phyloP scores from a whole-genome alignment of 108 stramenopile genomes.

The Fragilaria crotonensis region DNA sequence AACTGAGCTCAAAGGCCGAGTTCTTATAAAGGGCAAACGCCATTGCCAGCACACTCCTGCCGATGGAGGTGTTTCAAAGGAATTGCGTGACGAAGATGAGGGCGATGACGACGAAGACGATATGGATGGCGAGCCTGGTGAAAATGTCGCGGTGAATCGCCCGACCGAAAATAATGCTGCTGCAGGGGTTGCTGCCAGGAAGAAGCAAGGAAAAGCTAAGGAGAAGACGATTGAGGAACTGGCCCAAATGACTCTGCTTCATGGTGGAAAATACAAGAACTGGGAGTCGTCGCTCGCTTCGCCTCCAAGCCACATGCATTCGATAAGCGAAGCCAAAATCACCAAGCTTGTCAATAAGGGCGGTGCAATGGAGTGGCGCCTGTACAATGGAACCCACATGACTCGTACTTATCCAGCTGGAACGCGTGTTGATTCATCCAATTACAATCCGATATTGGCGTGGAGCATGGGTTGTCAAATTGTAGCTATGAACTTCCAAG shows the following conservation, averaged over 20 bases:
- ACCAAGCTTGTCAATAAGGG: constrained; percentile 38
- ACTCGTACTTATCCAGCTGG: constrained; percentile 87
- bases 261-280: constrained; percentile 46
- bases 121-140: constrained; percentile 9
- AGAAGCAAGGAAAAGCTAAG: not conserved
- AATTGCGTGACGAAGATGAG: constrained; percentile 3
- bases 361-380: constrained; percentile 43
- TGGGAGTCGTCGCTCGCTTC: constrained; percentile 34
- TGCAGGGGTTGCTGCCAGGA: not conserved
- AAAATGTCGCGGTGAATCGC: constrained; percentile 2
- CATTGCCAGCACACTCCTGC: constrained; percentile 11
- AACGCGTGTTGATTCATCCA: constrained; percentile 78
- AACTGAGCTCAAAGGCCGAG: constrained; percentile 60
- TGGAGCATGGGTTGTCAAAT: constrained; percentile 90
- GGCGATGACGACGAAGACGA: constrained; percentile 17
- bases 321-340: constrained; percentile 62
- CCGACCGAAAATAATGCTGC: not conserved
- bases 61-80: constrained; percentile 23
- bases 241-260: constrained; percentile 52
- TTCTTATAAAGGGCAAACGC: constrained; percentile 81
- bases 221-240: constrained; percentile 47
- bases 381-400: constrained; percentile 72
- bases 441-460: constrained; percentile 85
- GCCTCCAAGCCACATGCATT: constrained; percentile 60
- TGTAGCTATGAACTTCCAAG: constrained; percentile 93